A percentile compares a stretch with the other conserved stretches of the same genome.
Evolutionary conservation across 805 yeast species (phyloP).

Genomic region (Ascoidea asiatica): DNA sequence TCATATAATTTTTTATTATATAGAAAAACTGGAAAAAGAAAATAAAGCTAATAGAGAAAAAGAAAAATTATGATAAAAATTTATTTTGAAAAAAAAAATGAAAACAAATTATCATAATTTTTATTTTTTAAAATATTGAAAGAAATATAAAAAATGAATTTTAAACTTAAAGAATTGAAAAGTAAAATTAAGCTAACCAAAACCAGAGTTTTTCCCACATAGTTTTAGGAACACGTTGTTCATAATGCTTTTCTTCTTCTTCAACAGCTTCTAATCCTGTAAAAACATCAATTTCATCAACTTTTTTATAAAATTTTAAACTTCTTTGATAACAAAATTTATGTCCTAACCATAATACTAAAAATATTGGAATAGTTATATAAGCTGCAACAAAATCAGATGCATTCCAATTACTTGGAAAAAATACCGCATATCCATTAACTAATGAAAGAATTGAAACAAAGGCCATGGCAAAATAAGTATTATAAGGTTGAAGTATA

Average conservation of each 20-base stretch:
- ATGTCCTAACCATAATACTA: constrained; percentile 38
- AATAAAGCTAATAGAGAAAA: too few relatives aligned
- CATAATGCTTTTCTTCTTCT: constrained; percentile 27
- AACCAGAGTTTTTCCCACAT: not conserved
- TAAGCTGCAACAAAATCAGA: constrained; percentile 56
- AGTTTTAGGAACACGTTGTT: not conserved
- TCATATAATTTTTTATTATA: too few relatives aligned
- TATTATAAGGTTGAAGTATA: constrained; percentile 48
- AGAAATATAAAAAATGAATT: too few relatives aligned
- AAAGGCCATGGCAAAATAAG: constrained; percentile 47
- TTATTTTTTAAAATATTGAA: too few relatives aligned
- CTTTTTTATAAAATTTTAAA: constrained; percentile 22
- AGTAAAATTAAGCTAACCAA: not conserved
- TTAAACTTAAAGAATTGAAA: too few relatives aligned
- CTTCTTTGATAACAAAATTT: constrained; percentile 38
- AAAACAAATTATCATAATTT: too few relatives aligned
- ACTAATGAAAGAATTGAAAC: constrained; percentile 45
- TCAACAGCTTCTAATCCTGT: constrained; percentile 52
- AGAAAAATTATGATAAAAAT: too few relatives aligned
- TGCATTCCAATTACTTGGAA: constrained; percentile 30
- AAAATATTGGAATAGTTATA: constrained; percentile 51
- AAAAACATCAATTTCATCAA: constrained; percentile 57
- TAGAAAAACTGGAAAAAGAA: too few relatives aligned
- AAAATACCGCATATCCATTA: constrained; percentile 62
- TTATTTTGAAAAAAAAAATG: too few relatives aligned